Base-by-base conservation (phyloP, 2,329 filamentous ascomycete genomes). In the Cercospora citrullina region DNA sequence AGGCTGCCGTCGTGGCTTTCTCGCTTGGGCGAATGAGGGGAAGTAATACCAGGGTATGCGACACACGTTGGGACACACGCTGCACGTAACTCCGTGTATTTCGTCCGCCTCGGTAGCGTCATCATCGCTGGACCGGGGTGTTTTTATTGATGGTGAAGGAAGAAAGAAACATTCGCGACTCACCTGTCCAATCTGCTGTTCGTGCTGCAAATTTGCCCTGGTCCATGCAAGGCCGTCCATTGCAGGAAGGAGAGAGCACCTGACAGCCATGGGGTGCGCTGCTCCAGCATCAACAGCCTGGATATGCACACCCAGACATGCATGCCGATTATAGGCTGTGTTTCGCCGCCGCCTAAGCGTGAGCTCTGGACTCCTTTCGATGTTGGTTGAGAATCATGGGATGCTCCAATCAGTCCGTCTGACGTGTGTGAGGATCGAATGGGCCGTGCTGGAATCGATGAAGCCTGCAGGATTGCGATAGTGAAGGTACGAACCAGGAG, bases 161-260 rank as follows among this genome's bases (percentile, higher is more conserved):
- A 76, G 71, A 65, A 69, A 68, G 60, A 68, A 72, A 69, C 21
- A 51, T 42, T 48, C 42, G 63, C 51, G 74, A 86, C 92, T 90
- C 89, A 98, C 94, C 93, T 96, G 84, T 98, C 94, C 80, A 97
- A 83, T 79, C 89, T 85, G 71, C 93, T 90, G 79, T 96, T 87
- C 30, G 90, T 87, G 75, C 87, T 86, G 77, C 91, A 93, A 72
- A 96, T 80, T 80, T 82, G 87, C 75, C 93, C 91, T 72, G 92
- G 92, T 26, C 93, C 92, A 75, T 85, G 84, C 76, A 94, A 81
- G 75, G 89, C 85, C 73, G 88, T 85, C 84, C 91, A 90, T 81
- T 95, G 92, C 73, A 90, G 79, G 80, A 97, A 86, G 66, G 91
- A 91, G 68, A 95, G 79, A 73, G 87, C 83, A 77, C 92, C 92